Conservation (phyloP, 305 asterid species). For the Caryopteris hybrid region DNA sequence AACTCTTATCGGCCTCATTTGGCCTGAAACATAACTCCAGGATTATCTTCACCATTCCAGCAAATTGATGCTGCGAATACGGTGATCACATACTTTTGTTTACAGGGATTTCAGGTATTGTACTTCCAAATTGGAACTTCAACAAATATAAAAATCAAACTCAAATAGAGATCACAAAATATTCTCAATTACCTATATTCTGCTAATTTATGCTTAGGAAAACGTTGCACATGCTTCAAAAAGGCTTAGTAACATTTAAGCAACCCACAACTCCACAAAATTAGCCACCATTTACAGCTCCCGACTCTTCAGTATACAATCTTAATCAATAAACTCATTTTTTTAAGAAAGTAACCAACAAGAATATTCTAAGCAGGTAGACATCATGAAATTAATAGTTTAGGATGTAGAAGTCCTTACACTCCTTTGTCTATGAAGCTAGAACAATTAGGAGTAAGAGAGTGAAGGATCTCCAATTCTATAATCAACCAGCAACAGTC, state of each 20-base stretch:
- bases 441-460: neutral
- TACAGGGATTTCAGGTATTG: neutral
- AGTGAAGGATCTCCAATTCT: neutral
- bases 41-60: neutral
- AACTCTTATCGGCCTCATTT: neutral
- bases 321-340: neutral
- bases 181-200: neutral
- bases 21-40: neutral
- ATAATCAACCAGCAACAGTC: neutral
- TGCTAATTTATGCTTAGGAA: neutral
- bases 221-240: neutral
- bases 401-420: neutral
- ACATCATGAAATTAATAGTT: neutral
- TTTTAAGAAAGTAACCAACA: neutral
- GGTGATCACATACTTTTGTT: neutral
- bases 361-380: neutral
- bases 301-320: neutral
- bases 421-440: neutral
- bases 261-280: neutral
- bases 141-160: neutral
- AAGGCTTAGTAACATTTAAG: too few relatives aligned
- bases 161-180: neutral
- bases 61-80: conserved; percentile 1
- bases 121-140: neutral
- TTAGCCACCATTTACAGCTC: neutral